phyloP scores from a whole-genome alignment of 805 yeast genomes.

The Metschnikowia dekortorum region DNA sequence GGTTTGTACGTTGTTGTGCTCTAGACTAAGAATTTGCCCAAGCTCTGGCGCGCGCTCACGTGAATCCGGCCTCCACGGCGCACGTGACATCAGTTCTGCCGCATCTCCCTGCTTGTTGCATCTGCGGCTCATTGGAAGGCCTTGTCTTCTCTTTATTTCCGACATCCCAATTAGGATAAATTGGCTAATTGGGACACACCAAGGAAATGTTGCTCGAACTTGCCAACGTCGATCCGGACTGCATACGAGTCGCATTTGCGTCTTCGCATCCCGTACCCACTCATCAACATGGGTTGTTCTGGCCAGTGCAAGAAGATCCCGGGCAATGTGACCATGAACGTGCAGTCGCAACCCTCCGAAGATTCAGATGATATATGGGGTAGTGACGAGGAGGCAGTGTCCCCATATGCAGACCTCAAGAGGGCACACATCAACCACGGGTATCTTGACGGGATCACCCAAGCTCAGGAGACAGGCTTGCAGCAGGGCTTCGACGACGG shows the following conservation, averaged over 20 bases:
- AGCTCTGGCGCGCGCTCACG: constrained; percentile 4
- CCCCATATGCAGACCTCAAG: constrained; percentile 31
- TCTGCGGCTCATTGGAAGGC: too few relatives aligned
- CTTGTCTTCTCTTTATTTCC: neutral
- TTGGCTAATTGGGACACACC: too few relatives aligned
- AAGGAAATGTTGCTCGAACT: too few relatives aligned
- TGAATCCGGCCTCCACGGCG: neutral
- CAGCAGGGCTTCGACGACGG: constrained; percentile 83
- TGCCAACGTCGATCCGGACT: neutral
- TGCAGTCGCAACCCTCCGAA: neutral
- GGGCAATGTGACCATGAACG: neutral
- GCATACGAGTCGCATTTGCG: neutral
- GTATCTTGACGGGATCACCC: constrained; percentile 72
- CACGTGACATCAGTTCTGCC: neutral
- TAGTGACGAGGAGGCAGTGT: constrained; percentile 19
- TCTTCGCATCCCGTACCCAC: neutral
- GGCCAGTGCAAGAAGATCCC: neutral
- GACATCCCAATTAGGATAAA: neutral
- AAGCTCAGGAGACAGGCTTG: constrained; percentile 60
- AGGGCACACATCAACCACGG: constrained; percentile 75
- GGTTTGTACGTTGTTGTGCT: constrained; percentile 1
- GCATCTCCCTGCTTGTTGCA: too few relatives aligned
- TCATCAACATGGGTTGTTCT: constrained; percentile 2
- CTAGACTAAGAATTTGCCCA: neutral
- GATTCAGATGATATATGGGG: constrained; percentile 34